Conservation (phyloP, 2,329 filamentous ascomycete genomes). For the Fusarium torulosum region DNA sequence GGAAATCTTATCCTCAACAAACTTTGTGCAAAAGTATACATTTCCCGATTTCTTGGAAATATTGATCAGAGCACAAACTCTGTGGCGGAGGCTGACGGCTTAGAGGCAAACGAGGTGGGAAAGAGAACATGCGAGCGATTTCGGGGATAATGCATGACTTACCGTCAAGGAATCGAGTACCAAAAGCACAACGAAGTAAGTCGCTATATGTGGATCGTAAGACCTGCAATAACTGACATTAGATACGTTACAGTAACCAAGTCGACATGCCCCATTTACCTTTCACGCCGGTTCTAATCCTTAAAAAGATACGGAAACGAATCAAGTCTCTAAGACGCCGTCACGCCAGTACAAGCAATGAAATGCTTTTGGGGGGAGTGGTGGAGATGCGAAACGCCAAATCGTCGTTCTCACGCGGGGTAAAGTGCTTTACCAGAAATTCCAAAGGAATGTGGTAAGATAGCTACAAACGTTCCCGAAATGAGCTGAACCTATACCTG, state of each 20-base stretch:
- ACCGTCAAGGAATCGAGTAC: conserved; percentile 42
- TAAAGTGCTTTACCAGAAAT: conserved; percentile 54
- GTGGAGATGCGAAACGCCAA: conserved; percentile 47
- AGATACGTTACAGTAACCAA: conserved; percentile 2
- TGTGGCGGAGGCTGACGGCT: neutral
- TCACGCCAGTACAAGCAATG: conserved; percentile 56
- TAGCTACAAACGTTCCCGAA: conserved; percentile 56
- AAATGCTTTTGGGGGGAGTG: conserved; percentile 48
- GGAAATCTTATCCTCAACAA: neutral
- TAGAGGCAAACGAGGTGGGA: neutral
- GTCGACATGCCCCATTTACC: conserved; percentile 20
- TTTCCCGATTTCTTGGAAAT: neutral
- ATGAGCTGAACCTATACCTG: conserved; percentile 55
- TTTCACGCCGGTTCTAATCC: conserved; percentile 48
- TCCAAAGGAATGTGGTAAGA: conserved; percentile 57
- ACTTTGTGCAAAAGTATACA: neutral
- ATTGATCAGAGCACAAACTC: neutral
- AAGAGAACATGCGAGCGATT: neutral
- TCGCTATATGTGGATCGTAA: conserved; percentile 46
- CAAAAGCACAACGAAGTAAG: conserved; percentile 47
- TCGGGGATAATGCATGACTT: conserved; percentile 16
- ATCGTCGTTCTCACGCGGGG: conserved; percentile 47
- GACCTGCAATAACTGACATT: conserved; percentile 34
- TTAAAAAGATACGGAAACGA: conserved; percentile 51
- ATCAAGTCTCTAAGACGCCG: conserved; percentile 56